phyloP scores from a whole-genome alignment of 2,329 filamentous ascomycete genomes.

The Arthrobotrys sinensis region DNA sequence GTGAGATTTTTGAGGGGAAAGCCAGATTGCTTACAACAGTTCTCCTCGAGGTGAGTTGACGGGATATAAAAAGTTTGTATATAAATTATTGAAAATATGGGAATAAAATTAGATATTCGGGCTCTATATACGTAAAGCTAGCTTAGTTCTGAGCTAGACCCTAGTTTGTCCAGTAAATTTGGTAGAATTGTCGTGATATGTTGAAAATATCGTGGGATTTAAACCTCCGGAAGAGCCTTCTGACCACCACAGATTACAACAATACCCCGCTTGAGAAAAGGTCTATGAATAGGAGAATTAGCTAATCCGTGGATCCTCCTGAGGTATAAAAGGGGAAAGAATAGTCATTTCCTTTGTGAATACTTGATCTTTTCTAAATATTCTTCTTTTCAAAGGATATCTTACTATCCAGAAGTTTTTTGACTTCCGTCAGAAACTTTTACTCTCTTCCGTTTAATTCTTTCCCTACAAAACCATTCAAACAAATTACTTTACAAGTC shows the following conservation, averaged over 20 bases:
- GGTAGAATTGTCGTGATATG: constrained; percentile 3
- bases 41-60: constrained; percentile 19
- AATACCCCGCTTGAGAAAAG: constrained; percentile 29
- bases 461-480: too few relatives aligned
- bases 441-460: neutral
- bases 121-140: neutral
- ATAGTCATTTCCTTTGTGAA: neutral
- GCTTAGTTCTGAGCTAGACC: constrained; percentile 19
- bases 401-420: constrained; percentile 4
- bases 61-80: constrained; percentile 16
- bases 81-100: neutral
- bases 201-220: constrained; percentile 8
- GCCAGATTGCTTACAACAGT: constrained; percentile 19
- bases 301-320: constrained; percentile 33
- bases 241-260: constrained; percentile 26
- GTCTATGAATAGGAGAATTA: constrained; percentile 19
- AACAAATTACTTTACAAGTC: neutral
- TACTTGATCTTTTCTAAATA: constrained; percentile 15
- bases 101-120: neutral
- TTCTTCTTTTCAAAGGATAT: neutral
- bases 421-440: neutral
- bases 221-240: constrained; percentile 28
- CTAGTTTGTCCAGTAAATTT: constrained; percentile 37
- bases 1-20: constrained; percentile 29
- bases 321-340: constrained; percentile 38